Evolutionary conservation across 306 rosid genomes (phyloP).

Genomic region (Trifolium subterraneum): DNA sequence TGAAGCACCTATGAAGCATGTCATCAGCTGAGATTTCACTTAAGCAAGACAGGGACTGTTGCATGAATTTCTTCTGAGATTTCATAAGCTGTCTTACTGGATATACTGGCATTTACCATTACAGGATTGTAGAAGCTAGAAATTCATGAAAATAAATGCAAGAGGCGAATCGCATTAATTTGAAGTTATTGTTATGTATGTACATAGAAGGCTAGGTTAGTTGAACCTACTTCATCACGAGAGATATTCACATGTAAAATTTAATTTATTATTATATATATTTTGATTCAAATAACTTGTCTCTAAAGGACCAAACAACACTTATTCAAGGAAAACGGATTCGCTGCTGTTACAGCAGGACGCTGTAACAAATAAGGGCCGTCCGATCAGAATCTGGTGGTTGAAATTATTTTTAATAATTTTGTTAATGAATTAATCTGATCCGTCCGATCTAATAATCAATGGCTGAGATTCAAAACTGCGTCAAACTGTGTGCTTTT

Average conservation of each 20-base stretch:
- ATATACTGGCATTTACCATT: conserved; percentile 8
- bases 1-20: conserved; percentile 52
- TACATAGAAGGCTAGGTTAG: conserved; percentile 37
- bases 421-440: too few species aligned
- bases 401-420: too few species aligned
- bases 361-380: too few species aligned
- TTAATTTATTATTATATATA: conserved; percentile 30
- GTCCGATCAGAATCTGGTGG: too few species aligned
- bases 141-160: conserved; percentile 16
- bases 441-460: too few species aligned
- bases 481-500: too few species aligned
- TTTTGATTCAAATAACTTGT: background rate
- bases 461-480: too few species aligned
- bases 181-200: conserved; percentile 21
- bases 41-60: background rate
- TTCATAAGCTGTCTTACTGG: conserved; percentile 19
- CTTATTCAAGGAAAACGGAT: too few species aligned
- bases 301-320: background rate
- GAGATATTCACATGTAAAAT: conserved; percentile 35
- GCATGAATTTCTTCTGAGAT: conserved; percentile 23
- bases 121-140: conserved; percentile 34
- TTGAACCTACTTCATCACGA: conserved; percentile 22
- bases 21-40: conserved; percentile 36
- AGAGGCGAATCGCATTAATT: background rate
- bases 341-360: too few species aligned